Conservation (phyloP, 2,329 filamentous ascomycete species). For the Botryosphaeria dothidea region DNA sequence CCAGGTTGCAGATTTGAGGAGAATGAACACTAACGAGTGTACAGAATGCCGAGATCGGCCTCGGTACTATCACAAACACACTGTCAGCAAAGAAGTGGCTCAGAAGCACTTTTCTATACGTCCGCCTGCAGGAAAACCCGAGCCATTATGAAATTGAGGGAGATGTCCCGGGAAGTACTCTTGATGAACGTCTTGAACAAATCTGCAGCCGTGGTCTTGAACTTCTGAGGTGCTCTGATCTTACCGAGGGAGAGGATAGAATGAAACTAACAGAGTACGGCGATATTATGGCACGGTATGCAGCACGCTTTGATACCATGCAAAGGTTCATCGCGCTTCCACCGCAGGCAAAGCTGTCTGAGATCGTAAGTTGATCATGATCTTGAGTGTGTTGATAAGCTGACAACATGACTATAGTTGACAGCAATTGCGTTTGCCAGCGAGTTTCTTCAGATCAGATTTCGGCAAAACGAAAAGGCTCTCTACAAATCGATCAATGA, state of each 20-base stretch:
- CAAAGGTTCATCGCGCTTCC: constrained; percentile 59
- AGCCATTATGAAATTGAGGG: constrained; percentile 67
- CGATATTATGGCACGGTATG: constrained; percentile 80
- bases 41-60: constrained; percentile 74
- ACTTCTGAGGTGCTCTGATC: constrained; percentile 60
- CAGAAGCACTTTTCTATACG: constrained; percentile 73
- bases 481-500: constrained; percentile 74
- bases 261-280: constrained; percentile 72
- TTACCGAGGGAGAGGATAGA: constrained; percentile 53
- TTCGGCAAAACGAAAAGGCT: constrained; percentile 68
- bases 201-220: constrained; percentile 71
- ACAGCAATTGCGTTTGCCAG: constrained; percentile 65
- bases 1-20: not conserved
- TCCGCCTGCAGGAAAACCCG: constrained; percentile 72
- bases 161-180: constrained; percentile 48
- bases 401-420: constrained; percentile 50
- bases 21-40: not conserved
- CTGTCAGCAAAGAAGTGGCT: constrained; percentile 73
- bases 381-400: no score
- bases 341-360: constrained; percentile 57
- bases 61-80: constrained; percentile 69
- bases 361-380: constrained; percentile 61
- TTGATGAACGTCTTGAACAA: constrained; percentile 66
- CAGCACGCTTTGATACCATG: constrained; percentile 80
- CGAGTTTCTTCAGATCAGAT: constrained; percentile 72